These are phyloP conservation scores for Pelargonium australe DNA, from an alignment of 441 rosid species.

Conservation along the genomic window DNA sequence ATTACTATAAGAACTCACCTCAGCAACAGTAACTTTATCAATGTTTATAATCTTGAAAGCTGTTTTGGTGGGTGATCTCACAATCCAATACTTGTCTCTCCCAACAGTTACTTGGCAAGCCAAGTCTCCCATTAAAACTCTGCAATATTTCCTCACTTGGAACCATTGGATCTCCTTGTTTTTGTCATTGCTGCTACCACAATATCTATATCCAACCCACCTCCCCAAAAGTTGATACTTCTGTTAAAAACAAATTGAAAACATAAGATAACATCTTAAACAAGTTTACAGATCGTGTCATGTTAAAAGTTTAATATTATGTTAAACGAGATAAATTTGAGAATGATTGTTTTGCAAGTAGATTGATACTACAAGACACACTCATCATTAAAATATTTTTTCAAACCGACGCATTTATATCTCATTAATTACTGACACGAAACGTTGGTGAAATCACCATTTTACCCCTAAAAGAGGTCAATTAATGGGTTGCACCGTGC, in stretches of 20 bases:
- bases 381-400: too few relatives aligned
- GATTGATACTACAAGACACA: too few relatives aligned
- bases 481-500: too few relatives aligned
- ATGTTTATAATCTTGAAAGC: conserved; percentile 42
- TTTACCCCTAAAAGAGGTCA: too few relatives aligned
- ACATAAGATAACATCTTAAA: neutral
- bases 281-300: too few relatives aligned
- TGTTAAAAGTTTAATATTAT: too few relatives aligned
- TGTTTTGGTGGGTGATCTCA: conserved; percentile 37
- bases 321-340: neutral
- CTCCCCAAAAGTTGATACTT: conserved; percentile 38
- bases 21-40: conserved; percentile 43
- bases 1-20: conserved; percentile 27
- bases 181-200: conserved; percentile 21
- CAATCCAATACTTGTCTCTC: conserved; percentile 30
- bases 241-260: conserved; percentile 26
- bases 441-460: too few relatives aligned
- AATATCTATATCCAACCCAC: conserved; percentile 57
- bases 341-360: neutral
- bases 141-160: conserved; percentile 26
- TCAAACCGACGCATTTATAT: too few relatives aligned
- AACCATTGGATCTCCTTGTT: conserved; percentile 33
- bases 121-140: conserved; percentile 12
- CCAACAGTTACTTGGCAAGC: conserved; percentile 37
- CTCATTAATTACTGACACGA: too few relatives aligned